phyloP scores from a whole-genome alignment of 257 asterid species.

The Catharanthus roseus region DNA sequence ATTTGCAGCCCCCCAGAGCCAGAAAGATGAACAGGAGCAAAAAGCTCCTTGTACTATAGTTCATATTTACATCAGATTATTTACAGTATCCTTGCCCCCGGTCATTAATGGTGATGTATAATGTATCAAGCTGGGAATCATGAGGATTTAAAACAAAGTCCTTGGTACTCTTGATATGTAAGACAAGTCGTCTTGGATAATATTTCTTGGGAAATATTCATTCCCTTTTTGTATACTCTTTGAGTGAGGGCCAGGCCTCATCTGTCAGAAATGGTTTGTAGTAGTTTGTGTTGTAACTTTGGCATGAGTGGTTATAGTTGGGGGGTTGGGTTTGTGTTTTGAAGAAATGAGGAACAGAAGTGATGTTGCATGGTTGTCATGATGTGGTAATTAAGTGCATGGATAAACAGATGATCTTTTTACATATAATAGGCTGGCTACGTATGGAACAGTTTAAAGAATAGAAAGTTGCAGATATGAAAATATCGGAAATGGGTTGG shows the following conservation, averaged over 20 bases:
- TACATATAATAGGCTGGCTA: not conserved
- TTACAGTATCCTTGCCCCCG: not conserved
- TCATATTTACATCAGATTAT: not conserved
- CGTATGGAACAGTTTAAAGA: slow-evolving; percentile 1
- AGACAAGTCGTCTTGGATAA: not conserved
- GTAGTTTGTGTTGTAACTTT: too few relatives aligned
- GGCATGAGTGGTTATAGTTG: not conserved
- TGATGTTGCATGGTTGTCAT: not conserved
- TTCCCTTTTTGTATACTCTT: too few relatives aligned
- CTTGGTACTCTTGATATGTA: not conserved
- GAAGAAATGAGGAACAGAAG: too few relatives aligned
- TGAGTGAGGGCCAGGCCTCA: too few relatives aligned
- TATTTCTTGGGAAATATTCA: too few relatives aligned
- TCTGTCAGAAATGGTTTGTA: too few relatives aligned
- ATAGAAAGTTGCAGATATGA: not conserved
- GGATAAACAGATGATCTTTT: not conserved
- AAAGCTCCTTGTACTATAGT: slow-evolving; percentile 1
- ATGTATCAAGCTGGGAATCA: not conserved
- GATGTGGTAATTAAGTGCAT: not conserved
- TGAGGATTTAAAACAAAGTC: not conserved
- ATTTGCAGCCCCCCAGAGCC: not conserved
- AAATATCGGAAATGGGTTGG: not conserved
- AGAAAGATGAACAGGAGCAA: not conserved
- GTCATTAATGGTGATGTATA: not conserved
- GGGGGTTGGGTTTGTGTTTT: too few relatives aligned